Evolutionary conservation across 116 monocot species (phyloP).

Genomic region (Trichopus zeylanicus): DNA sequence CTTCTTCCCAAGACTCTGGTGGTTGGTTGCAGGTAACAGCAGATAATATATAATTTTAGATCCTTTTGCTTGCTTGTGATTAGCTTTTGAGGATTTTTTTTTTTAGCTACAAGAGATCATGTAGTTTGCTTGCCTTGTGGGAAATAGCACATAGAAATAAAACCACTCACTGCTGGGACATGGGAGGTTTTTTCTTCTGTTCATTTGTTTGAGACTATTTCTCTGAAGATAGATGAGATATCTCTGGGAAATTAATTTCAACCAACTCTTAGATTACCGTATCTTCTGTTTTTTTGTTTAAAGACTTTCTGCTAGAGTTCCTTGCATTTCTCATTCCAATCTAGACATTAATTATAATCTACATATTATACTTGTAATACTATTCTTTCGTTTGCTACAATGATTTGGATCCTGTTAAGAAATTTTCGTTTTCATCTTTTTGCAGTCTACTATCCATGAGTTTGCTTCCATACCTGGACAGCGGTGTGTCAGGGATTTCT

Average conservation of each 20-base stretch:
- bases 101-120: too few relatives aligned
- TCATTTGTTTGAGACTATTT: background rate
- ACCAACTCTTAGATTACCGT: background rate
- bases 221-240: background rate
- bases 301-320: background rate
- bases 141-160: background rate
- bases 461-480: slow-evolving; percentile 77
- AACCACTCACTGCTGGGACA: background rate
- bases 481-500: slow-evolving; percentile 41
- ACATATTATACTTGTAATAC: background rate
- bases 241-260: background rate
- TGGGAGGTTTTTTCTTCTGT: background rate
- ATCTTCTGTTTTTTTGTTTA: background rate
- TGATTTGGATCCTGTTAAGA: background rate
- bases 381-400: background rate
- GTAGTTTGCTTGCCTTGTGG: background rate
- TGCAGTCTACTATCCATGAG: slow-evolving; percentile 60
- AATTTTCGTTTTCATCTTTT: slow-evolving; percentile 6
- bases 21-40: slow-evolving; percentile 88
- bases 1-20: slow-evolving; percentile 51
- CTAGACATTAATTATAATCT: background rate
- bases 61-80: background rate
- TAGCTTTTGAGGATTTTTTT: background rate
- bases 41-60: background rate
- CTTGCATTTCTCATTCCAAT: background rate